A percentile compares a stretch with the other conserved stretches of the same genome.
Evolutionary conservation across 345 rosid genomes (phyloP).

Genomic region (Eucalyptus virginea): DNA sequence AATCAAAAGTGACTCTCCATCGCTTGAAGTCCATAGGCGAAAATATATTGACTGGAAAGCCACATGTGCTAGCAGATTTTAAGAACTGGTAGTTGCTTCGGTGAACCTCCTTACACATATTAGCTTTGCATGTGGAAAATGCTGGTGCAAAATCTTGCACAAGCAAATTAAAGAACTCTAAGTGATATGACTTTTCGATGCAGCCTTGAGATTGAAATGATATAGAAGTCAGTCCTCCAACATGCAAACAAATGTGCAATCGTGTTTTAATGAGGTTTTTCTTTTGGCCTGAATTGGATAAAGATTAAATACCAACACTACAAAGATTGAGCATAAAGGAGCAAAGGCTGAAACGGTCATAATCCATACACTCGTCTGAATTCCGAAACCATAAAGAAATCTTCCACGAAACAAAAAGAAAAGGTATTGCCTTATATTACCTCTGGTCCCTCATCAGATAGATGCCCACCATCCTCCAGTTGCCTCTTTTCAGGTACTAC

Average conservation of each 20-base stretch:
- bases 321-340: not conserved
- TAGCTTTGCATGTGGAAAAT: not conserved
- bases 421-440: not conserved
- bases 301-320: not conserved
- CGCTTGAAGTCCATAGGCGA: not conserved
- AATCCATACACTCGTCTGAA: not conserved
- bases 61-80: not conserved
- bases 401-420: not conserved
- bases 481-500: slow-evolving; percentile 66
- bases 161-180: not conserved
- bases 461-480: slow-evolving; percentile 59
- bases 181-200: not conserved
- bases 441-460: slow-evolving; percentile 62
- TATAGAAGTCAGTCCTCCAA: not conserved
- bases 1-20: not conserved
- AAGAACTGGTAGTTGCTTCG: not conserved
- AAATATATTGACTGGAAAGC: not conserved
- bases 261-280: not conserved
- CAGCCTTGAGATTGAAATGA: not conserved
- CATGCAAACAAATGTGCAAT: not conserved
- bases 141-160: not conserved
- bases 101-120: not conserved
- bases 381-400: not conserved
- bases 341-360: not conserved
- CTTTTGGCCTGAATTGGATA: not conserved